Conservation (phyloP, 352 stramenopile species). For the Phytophthora tentaculata region DNA sequence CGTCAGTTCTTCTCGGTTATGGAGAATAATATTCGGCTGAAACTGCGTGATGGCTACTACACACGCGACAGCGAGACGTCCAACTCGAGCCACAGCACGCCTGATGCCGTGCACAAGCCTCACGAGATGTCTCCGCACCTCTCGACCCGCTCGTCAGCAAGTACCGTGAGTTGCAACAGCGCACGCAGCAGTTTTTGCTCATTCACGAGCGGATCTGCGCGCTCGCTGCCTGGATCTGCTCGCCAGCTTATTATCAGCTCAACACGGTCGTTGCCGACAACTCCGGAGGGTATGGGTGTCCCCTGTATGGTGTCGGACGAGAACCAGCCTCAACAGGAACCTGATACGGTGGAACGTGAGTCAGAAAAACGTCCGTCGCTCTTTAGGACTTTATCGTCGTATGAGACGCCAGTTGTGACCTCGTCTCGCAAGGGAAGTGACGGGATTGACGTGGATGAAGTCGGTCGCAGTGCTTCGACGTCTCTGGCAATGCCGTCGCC, state of each 20-base stretch:
- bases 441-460: constrained; percentile 34
- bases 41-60: constrained; percentile 73
- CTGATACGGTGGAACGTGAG: constrained; percentile 43
- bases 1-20: constrained; percentile 95
- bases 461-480: constrained; percentile 19
- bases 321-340: constrained; percentile 41
- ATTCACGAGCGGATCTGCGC: constrained; percentile 30
- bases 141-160: constrained; percentile 44
- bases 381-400: constrained; percentile 81
- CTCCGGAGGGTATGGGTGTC: constrained; percentile 46
- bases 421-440: constrained; percentile 53
- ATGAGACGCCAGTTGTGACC: constrained; percentile 74
- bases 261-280: constrained; percentile 55
- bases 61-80: constrained; percentile 46
- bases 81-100: constrained; percentile 32
- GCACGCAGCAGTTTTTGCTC: constrained; percentile 43
- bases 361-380: constrained; percentile 63
- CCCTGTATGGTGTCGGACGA: constrained; percentile 22
- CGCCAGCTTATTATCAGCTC: constrained; percentile 35
- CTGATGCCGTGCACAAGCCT: constrained; percentile 30
- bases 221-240: constrained; percentile 34
- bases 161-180: constrained; percentile 43
- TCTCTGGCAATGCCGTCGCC: constrained; percentile 53
- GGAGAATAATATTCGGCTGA: constrained; percentile 96
- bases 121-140: constrained; percentile 34